Evolutionary conservation across 352 stramenopile genomes (phyloP), one percentile per base, ranked within the genome.

Genomic region (Blastocystis sp.): DNA sequence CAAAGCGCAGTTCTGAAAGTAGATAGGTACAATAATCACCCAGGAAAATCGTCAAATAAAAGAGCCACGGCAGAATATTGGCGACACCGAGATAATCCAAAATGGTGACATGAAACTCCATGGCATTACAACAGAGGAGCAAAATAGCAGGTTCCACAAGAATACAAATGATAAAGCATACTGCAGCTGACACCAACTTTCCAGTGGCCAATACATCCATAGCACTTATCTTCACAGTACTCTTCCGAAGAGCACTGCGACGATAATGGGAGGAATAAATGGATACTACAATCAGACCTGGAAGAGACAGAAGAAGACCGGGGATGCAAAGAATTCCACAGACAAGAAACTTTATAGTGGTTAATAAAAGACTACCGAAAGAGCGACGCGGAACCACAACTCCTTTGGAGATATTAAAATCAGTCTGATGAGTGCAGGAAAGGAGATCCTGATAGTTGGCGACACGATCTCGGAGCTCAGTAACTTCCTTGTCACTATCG

Each of bases 131-230:
- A 30, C 73, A 40, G 22, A 78, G n/a, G 19, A 89, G 44, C 3
- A 89, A 44, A 22, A 89, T 42, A 4, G 37, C 15, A 22, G 73
- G 73, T 57, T 84, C 73, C 17, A 84, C 51, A 33, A 84, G 51
- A 33, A 84, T 24, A 40, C 78, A 76, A 7, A 89, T 62, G 44
- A 79, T 56, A 40, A 89, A 89, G 51, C 73, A 84, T n/a, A 84
- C 17, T 5, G 42, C 53, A 22, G 78, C 58, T 1, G 60, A 76
- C 17, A 89, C 53, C 13, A 89, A n/a, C 66, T 89, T 89, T 11
- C 66, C 66, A 3, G 60, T 89, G 1, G 78, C 78, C 3, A 70
- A 27, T 22, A 89, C 78, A 40, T 89, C 78, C 66, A 79, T 77
- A 2, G 78, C 78, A 27, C 66, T 56, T 27, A 89, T 89, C 48